phyloP scores from a whole-genome alignment of 2,329 filamentous ascomycete species.

The Metarhizium sp. region DNA sequence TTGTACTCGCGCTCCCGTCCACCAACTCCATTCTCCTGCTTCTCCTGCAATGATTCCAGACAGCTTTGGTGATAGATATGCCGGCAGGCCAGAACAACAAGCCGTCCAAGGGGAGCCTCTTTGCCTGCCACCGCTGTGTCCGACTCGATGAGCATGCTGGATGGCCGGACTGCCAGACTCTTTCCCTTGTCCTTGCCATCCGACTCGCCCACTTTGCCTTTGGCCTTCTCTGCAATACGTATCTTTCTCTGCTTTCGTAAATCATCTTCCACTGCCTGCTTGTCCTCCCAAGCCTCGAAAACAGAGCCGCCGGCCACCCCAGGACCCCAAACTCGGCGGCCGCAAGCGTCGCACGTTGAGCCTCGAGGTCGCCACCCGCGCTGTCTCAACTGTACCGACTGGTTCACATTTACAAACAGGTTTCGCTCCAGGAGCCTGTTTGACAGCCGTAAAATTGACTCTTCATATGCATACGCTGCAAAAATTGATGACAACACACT shows the following conservation, averaged over 20 bases:
- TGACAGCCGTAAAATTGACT: constrained; percentile 75
- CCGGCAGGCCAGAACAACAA: constrained; percentile 61
- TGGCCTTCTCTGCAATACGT: constrained; percentile 24
- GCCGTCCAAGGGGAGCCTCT: constrained; percentile 48
- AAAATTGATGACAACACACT: constrained; percentile 83
- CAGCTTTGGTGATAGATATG: constrained; percentile 64
- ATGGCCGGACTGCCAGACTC: constrained; percentile 26
- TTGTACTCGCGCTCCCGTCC: constrained; percentile 40
- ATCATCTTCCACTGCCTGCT: constrained; percentile 36
- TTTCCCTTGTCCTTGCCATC: constrained; percentile 35
- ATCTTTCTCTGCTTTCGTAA: constrained; percentile 35
- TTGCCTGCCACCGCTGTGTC: constrained; percentile 13
- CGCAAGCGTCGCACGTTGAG: constrained; percentile 82
- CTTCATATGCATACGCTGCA: constrained; percentile 90
- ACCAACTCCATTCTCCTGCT: constrained; percentile 38
- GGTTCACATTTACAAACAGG: constrained; percentile 72
- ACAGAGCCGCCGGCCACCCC: constrained; percentile 62
- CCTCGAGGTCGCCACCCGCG: constrained; percentile 83
- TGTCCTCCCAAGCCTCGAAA: constrained; percentile 74
- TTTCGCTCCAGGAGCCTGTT: constrained; percentile 83
- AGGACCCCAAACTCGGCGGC: constrained; percentile 77
- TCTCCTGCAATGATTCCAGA: constrained; percentile 54
- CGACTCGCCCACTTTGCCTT: constrained; percentile 23
- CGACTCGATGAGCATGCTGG: constrained; percentile 29
- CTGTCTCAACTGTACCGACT: constrained; percentile 65